Evolutionary conservation across 495 filamentous ascomycete species (phyloP), one percentile per base, ranked within the genome.

Genomic region (Sporormia fimetaria): DNA sequence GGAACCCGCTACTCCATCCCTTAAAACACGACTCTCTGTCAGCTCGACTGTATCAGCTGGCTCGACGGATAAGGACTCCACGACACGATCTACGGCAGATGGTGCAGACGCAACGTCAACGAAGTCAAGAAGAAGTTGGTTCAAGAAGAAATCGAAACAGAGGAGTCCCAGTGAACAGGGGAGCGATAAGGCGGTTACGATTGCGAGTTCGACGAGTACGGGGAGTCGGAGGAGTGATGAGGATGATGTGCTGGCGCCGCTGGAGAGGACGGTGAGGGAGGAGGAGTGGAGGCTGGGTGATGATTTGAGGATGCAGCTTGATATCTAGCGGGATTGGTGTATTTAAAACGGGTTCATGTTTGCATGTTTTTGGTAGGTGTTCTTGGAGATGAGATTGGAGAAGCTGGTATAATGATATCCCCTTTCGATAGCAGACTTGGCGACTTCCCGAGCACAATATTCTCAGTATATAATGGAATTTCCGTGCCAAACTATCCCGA

Each of bases 211-310:
- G 8, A 39, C 40, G 3, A 55, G 48, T 27, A 40, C 36, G n/a
- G 22, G 41, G 20, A 52, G 68, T 34, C 16, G 29, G 63, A 71
- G 20, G 66, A 66, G 39, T 39, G 67, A 74, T 26, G 62, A 71
- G 17, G 58, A 68, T 0, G 68, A 75, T 35, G 64, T 66, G 21
- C 67, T 70, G 40, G 52, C 55, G 35, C 60, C 58, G 25, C 28
- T 56, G 7, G 26, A 52, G 32, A 34, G 55, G 23, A 43, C 62
- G 25, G 60, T 66, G 31, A 61, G 63, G 27, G 64, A 74, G 38
- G 65, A 68, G 22, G 70, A 71, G 47, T 73, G 73, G 69, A 67
- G 69, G 2, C 68, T 76, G 39, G 68, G 67, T 3, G 73, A 75
- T 40, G 71, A 72, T 40, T 63, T 65, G 12, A 58, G 63, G 44